Base-by-base conservation (phyloP, 2,329 filamentous ascomycete species). In the Fusarium veterinarium region DNA sequence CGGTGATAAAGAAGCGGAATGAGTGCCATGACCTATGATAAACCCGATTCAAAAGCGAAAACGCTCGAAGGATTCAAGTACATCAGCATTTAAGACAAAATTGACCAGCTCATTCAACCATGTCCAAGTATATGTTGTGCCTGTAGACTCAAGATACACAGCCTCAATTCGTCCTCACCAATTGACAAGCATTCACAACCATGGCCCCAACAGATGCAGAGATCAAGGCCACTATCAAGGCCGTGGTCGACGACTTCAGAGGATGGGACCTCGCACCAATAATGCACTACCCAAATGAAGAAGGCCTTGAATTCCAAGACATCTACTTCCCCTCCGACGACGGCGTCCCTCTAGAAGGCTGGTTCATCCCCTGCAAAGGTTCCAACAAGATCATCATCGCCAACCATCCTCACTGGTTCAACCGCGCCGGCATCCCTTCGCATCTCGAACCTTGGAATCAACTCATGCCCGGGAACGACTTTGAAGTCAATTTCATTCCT, bases 391-490 rank as follows among this genome's bases (percentile, higher is more conserved):
- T 73, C 53, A 64, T 73, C 41, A 71, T 73, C 31, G 61, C 70
- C 37, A 73, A 73, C 19, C 70, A 73, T 16, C 70, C 70, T 9
- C 70, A 63, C 41, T 73, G 70, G 66, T 73, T 71, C 57, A 73
- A 57, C 41, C 66, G 70, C 11, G 70, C 70, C 2, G 70, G 70
- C 0, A 53, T 73, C 2, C 70, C 70, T 3, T 73, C 70, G 0
- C 70, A 73, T 6, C 16, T 73, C 1, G 53, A 63, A 0, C 70
- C 70, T 3, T 73, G 66, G 70, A 67, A 25, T 9, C 44, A 69
- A 0, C 70, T 72, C 6, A 64, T 73, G 42, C 70, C 70, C 0
- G 70, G 70, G 7, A 73, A 71, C 7, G 61, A 67, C 9, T 73
- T 72, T 30, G 70, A 72, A 12, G 70, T 72, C 13, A 71, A 71